Evolutionary conservation across 805 yeast genomes (phyloP).

Genomic region (Ogataea thermomethanolica): DNA sequence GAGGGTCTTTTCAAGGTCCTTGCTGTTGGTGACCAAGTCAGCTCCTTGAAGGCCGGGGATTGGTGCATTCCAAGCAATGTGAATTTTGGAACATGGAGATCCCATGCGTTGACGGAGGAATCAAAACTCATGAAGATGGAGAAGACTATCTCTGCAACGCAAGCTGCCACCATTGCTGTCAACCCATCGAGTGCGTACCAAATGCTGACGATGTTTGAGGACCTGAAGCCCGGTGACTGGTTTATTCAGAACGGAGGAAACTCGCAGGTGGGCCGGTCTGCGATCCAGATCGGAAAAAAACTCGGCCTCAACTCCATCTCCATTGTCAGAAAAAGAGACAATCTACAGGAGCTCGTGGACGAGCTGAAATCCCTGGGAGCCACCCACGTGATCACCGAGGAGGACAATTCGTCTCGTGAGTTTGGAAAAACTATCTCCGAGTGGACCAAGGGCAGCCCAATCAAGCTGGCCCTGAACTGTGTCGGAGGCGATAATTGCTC

Average conservation of each 20-base stretch:
- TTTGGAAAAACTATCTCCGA: conserved; percentile 58
- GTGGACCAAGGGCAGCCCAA: conserved; percentile 48
- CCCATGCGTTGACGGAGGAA: conserved; percentile 58
- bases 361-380: conserved; percentile 73
- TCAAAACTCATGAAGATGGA: conserved; percentile 57
- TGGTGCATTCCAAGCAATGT: conserved; percentile 80
- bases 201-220: conserved; percentile 69
- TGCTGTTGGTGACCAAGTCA: conserved; percentile 57
- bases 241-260: conserved; percentile 95
- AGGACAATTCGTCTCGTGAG: conserved; percentile 66
- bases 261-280: conserved; percentile 90
- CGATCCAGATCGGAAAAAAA: conserved; percentile 78
- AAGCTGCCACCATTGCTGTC: conserved; percentile 87
- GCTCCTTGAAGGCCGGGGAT: conserved; percentile 60
- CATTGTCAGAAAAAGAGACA: conserved; percentile 82
- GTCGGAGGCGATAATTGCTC: conserved; percentile 89
- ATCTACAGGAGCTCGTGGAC: conserved; percentile 55
- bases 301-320: conserved; percentile 81
- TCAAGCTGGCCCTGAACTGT: conserved; percentile 83
- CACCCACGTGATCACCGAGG: conserved; percentile 84
- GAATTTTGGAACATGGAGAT: conserved; percentile 92
- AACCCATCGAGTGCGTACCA: conserved; percentile 92
- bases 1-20: conserved; percentile 89
- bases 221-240: conserved; percentile 75
- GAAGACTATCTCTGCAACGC: conserved; percentile 47